phyloP scores from a whole-genome alignment of 805 yeast genomes.

The Blastobotrys terrestris region DNA sequence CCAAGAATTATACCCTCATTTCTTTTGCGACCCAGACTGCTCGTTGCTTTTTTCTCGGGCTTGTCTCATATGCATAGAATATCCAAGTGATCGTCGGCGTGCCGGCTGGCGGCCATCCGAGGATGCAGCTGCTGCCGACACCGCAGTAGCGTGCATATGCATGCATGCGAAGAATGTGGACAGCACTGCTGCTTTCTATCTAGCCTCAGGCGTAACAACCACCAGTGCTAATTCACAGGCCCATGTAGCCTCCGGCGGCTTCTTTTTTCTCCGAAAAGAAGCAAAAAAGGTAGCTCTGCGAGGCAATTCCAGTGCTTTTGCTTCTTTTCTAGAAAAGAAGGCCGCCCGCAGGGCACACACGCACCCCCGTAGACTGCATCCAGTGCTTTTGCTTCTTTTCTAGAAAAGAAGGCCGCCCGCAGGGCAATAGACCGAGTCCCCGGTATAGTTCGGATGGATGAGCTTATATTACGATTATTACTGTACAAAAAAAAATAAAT shows the following conservation, averaged over 20 bases:
- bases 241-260: too few species aligned
- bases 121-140: too few species aligned
- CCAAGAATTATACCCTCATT: neutral
- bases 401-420: neutral
- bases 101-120: neutral
- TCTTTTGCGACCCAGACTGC: neutral
- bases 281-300: too few species aligned
- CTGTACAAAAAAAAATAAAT: conserved; percentile 4
- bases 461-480: neutral
- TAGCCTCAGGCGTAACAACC: neutral
- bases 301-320: too few species aligned
- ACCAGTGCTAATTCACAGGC: neutral
- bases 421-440: neutral
- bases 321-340: too few species aligned
- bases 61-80: neutral
- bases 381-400: too few species aligned
- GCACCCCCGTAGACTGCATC: too few species aligned
- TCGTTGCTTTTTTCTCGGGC: neutral
- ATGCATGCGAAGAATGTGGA: too few species aligned
- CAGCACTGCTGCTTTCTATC: too few species aligned
- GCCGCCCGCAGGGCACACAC: too few species aligned
- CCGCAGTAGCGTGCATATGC: too few species aligned
- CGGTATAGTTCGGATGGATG: neutral
- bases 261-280: too few species aligned
- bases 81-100: neutral